A percentile compares a stretch with the other conserved stretches of the same genome.
Evolutionary conservation across 2,329 filamentous ascomycete genomes (phyloP).

Genomic region (Pseudogymnoascus sp.): DNA sequence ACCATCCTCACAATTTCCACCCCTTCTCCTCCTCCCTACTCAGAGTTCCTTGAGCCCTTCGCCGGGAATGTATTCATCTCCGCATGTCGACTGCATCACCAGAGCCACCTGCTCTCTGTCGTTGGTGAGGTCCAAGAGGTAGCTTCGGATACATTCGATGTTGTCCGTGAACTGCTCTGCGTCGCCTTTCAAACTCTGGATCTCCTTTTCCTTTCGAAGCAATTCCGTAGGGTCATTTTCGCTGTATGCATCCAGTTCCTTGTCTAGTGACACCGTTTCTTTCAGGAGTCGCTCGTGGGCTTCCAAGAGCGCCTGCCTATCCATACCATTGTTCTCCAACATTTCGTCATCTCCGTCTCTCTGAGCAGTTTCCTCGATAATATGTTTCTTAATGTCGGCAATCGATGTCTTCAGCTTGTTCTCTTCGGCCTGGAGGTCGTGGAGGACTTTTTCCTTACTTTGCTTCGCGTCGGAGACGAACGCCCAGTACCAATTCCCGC

Average conservation of each 20-base stretch:
- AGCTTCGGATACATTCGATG: slow-evolving; percentile 26
- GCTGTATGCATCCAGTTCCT: slow-evolving; percentile 26
- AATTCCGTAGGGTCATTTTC: slow-evolving; percentile 27
- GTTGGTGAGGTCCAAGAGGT: slow-evolving; percentile 20
- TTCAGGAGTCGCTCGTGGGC: slow-evolving; percentile 22
- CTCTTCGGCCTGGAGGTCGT: slow-evolving; percentile 32
- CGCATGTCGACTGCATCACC: slow-evolving; percentile 35
- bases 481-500: slow-evolving; percentile 66
- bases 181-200: slow-evolving; percentile 22
- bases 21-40: not conserved
- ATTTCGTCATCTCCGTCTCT: slow-evolving; percentile 28
- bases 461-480: slow-evolving; percentile 49
- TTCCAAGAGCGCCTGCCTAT: slow-evolving; percentile 23
- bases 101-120: slow-evolving; percentile 31
- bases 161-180: slow-evolving; percentile 29
- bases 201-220: slow-evolving; percentile 24
- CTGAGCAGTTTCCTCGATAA: slow-evolving; percentile 30
- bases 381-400: slow-evolving; percentile 29
- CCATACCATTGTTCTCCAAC: slow-evolving; percentile 23
- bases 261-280: slow-evolving; percentile 26
- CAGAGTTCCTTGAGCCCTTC: slow-evolving; percentile 37
- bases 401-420: slow-evolving; percentile 26
- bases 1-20: not conserved
- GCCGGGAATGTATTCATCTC: slow-evolving; percentile 41
- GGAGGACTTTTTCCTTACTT: slow-evolving; percentile 35